These are phyloP conservation scores for Plantago elongata DNA, from an alignment of 257 asterid genomes.

Conservation along the genomic window DNA sequence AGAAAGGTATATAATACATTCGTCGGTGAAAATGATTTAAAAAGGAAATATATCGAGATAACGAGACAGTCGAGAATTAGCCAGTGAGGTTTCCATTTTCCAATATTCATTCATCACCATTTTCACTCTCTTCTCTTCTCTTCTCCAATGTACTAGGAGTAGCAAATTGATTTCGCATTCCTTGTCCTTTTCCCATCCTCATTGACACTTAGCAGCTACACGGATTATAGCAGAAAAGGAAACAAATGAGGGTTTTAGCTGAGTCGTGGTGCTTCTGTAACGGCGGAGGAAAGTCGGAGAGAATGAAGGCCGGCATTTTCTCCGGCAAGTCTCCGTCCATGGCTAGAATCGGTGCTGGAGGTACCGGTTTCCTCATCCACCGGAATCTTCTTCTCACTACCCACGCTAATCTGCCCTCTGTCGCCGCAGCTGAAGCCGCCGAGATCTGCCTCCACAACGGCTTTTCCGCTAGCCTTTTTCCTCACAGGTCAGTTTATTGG, in stretches of 20 bases:
- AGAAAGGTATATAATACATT: no score
- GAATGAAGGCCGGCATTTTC: constrained; percentile 68
- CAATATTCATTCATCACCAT: no score
- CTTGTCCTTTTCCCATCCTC: neutral
- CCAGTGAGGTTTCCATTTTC: no score
- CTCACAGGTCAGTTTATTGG: constrained; percentile 59
- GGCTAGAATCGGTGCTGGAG: constrained; percentile 57
- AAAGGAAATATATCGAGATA: no score
- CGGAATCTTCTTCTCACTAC: constrained; percentile 92
- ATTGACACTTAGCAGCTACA: neutral
- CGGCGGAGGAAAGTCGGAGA: constrained; percentile 95
- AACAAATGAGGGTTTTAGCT: constrained; percentile 64
- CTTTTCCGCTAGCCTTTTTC: constrained; percentile 63
- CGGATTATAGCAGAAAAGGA: neutral
- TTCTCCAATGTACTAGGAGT: neutral
- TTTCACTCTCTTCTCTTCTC: no score
- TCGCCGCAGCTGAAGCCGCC: constrained; percentile 79
- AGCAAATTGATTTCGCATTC: neutral
- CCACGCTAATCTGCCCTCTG: constrained; percentile 76
- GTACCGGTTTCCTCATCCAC: constrained; percentile 91
- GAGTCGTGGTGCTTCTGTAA: constrained; percentile 95
- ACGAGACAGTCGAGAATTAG: no score
- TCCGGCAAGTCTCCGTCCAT: constrained; percentile 74
- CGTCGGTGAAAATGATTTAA: no score
- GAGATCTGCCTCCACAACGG: constrained; percentile 92